Conservation (phyloP, 2,329 filamentous ascomycete species). For the Thielaviopsis euricoi region DNA sequence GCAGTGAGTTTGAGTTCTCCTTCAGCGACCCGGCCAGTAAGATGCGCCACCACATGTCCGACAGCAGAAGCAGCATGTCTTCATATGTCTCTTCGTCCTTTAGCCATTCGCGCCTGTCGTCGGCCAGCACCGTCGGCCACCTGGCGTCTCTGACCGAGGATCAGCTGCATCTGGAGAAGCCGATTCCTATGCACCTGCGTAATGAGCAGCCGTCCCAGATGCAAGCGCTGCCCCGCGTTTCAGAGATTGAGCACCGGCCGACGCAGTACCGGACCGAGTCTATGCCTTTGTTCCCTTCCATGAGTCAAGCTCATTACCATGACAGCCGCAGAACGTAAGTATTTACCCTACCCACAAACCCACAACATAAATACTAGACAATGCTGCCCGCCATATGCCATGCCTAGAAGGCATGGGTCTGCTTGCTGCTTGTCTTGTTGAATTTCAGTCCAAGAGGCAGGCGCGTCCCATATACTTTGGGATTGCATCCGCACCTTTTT, state of each 20-base stretch:
- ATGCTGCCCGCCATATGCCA: background rate
- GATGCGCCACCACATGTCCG: constrained; percentile 27
- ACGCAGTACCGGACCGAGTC: constrained; percentile 10
- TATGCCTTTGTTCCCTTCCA: constrained; percentile 7
- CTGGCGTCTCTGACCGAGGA: constrained; percentile 10
- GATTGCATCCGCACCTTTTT: background rate
- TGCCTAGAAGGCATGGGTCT: background rate
- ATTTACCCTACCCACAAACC: background rate
- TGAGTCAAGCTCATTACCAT: background rate
- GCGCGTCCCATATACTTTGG: background rate
- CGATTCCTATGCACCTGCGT: constrained; percentile 5
- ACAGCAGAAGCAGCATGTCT: constrained; percentile 36
- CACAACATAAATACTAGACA: background rate
- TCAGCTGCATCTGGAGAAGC: constrained; percentile 10
- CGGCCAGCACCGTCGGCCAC: constrained; percentile 32
- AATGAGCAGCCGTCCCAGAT: constrained; percentile 1
- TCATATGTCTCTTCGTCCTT: constrained; percentile 29
- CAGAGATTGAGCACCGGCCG: constrained; percentile 7
- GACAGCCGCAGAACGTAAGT: constrained; percentile 10
- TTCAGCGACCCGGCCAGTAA: constrained; percentile 6
- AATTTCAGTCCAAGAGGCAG: background rate
- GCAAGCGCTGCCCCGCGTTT: constrained; percentile 8
- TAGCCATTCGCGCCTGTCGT: constrained; percentile 35
- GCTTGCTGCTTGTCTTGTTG: background rate
- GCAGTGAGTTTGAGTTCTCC: constrained; percentile 9